Base-by-base conservation (phyloP, 2,329 filamentous ascomycete genomes). In the Cordyceps farinosa region DNA sequence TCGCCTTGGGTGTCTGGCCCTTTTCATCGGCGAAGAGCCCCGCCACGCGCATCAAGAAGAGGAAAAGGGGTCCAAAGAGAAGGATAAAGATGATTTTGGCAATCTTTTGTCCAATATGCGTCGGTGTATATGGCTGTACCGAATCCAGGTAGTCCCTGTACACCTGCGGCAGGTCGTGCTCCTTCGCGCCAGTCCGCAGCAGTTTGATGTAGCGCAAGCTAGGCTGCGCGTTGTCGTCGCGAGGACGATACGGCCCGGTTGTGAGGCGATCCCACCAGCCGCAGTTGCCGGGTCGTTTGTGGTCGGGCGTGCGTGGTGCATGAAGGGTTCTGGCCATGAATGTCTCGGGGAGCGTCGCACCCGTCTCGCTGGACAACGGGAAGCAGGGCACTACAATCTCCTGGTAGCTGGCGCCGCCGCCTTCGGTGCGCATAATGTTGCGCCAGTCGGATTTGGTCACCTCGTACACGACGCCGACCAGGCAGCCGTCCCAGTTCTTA, bases 381-480 rank as follows among this genome's bases (percentile, higher is more conserved):
- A 91, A 81, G 75, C 94, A 97, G 34, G 89, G 86, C 13, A 97
- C 87, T 0, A 91, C 72, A 11, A 97, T 86, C 72, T 98, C 92
- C 63, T 88, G 80, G 78, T 99, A 99, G n/a, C 88, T 84, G 2
- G 87, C 78, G 22, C 93, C 93, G 38, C 91, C 93, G 58, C 94
- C 94, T 74, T 99, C 95, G 5, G 93, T 97, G 5, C 88, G 88
- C 65, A 98, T 89, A 69, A 99, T 97, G 65, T 85, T 90, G 7
- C 87, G 84, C 73, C 91, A 99, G 77, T 99, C 95, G 50, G 83
- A 76, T 22, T 83, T 79, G 1, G 92, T 97, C 36, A 98, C 91
- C 78, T 98, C 93, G 78, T 99, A 99, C 4, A 98, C 95, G 17
- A 97, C 92, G 30, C 95, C 95, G 47, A 97, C 85, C 2, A 99